Evolutionary conservation across 441 rosid species (phyloP), one percentile per base, ranked within the genome.

Genomic region (Euphorbia celastroides): DNA sequence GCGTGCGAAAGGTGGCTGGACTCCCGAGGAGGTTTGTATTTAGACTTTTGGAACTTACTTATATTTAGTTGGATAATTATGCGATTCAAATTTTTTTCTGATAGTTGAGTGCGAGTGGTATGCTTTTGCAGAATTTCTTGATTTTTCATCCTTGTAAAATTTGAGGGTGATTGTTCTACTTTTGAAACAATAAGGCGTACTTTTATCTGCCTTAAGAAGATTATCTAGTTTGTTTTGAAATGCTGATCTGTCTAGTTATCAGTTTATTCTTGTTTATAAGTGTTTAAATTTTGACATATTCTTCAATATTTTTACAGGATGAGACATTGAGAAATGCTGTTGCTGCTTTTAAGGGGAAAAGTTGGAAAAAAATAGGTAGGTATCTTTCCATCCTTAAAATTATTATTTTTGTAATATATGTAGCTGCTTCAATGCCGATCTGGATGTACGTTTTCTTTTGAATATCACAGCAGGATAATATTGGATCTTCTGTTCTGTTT

Each of bases 351-450:
- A 90, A 86, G 59, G 99, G 94, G 70, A 95, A 92, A 80, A 86
- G 84, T 78, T 95, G 99, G 98, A 95, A 90, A 83, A 92, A 84
- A 81, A 90, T 92, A 69, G 99, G 99, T 92, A 69, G 99, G 99
- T 89, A 38, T 50, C 57, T 62, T 65, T 51, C 76, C 66, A 65
- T 52, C 50, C 61, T 65, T 28, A 6, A 26, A 59, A 28, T 65
- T 46, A 44, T 50, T 14, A 55, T 62, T 62, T 30, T 34, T 44
- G 38, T 17, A 7, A 55, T 28, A 14, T 16, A 7, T 16, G 25
- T 44, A 22, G 58, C 57, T 42, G 22, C 41, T 17, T 27, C 34
- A 55, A 42, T 30, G 9, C 9, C 3, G 32, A 19, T 42, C 17
- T 44, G 23, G 20, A 51, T 64, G 28, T 16, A 32, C 9, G 25